These are phyloP conservation scores for Globisporangium recalcitrans DNA, from an alignment of 352 stramenopile species.

Conservation along the genomic window DNA sequence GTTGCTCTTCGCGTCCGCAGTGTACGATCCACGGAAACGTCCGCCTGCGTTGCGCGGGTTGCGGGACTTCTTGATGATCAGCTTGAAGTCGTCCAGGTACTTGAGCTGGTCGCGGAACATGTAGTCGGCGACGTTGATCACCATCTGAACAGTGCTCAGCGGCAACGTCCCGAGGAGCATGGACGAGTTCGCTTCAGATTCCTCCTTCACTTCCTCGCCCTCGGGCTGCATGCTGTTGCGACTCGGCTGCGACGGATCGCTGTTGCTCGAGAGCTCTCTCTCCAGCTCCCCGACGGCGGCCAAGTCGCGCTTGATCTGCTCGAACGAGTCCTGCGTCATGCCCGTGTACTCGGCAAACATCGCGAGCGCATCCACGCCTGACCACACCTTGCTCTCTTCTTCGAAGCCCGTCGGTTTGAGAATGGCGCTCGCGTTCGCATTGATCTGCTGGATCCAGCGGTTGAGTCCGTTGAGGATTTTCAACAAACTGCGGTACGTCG, in stretches of 20 bases:
- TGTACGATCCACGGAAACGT: conserved; percentile 19
- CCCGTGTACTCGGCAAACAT: conserved; percentile 67
- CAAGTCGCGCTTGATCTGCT: conserved; percentile 36
- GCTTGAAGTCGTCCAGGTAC: conserved; percentile 80
- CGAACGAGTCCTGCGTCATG: conserved; percentile 44
- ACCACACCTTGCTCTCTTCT: conserved; percentile 71
- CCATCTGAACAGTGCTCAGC: conserved; percentile 46
- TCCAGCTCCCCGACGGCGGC: conserved; percentile 47
- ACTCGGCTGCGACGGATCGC: conserved; percentile 20
- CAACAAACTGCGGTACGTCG: conserved; percentile 36
- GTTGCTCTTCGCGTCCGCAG: conserved; percentile 18
- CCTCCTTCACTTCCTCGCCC: conserved; percentile 20
- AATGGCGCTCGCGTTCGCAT: conserved; percentile 33
- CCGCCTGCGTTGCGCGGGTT: conserved; percentile 9
- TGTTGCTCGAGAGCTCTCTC: conserved; percentile 37
- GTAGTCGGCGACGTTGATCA: conserved; percentile 72
- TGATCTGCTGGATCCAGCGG: conserved; percentile 51
- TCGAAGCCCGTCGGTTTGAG: conserved; percentile 57
- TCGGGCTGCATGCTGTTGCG: conserved; percentile 16
- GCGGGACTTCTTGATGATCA: conserved; percentile 47
- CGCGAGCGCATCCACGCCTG: conserved; percentile 50
- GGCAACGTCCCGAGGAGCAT: conserved; percentile 45
- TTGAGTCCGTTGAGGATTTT: conserved; percentile 64
- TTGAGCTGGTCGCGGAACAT: conserved; percentile 79
- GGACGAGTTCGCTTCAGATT: conserved; percentile 11